Evolutionary conservation across 495 filamentous ascomycete species (phyloP).

Genomic region (Cercophora samala): DNA sequence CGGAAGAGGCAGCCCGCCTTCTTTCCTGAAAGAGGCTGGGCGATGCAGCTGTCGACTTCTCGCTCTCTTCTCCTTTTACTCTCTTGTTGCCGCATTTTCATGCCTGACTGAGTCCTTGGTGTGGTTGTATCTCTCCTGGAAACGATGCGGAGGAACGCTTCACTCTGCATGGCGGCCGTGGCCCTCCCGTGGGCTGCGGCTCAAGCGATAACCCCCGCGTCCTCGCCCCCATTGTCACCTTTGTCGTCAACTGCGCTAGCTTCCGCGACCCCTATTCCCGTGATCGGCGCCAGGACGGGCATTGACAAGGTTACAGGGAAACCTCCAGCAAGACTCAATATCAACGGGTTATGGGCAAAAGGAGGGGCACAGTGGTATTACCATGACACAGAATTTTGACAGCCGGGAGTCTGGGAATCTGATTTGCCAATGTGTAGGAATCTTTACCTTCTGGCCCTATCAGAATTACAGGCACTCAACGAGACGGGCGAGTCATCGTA

Average conservation of each 20-base stretch:
- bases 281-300: constrained; percentile 38
- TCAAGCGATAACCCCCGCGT: neutral
- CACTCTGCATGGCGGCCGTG: constrained; percentile 11
- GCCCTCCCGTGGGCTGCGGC: constrained; percentile 16
- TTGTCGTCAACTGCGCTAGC: neutral
- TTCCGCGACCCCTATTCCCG: constrained; percentile 25
- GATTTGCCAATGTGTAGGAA: constrained; percentile 33
- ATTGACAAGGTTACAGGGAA: constrained; percentile 36
- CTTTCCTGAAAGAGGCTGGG: constrained; percentile 3
- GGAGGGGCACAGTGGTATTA: constrained; percentile 41
- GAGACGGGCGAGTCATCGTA: constrained; percentile 46
- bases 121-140: constrained; percentile 15
- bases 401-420: constrained; percentile 4
- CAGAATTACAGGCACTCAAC: constrained; percentile 37
- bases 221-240: constrained; percentile 10
- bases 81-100: constrained; percentile 4
- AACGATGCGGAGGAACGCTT: constrained; percentile 18
- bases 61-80: neutral
- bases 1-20: constrained; percentile 9
- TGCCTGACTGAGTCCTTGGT: constrained; percentile 10
- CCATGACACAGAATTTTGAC: constrained; percentile 14
- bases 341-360: constrained; percentile 37
- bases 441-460: constrained; percentile 46
- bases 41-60: constrained; percentile 10
- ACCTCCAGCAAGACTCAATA: constrained; percentile 36